Percentiles rank a stretch among this genome's conserved stretches.
Conservation (phyloP, 2,329 filamentous ascomycete species). For the Penicillium glabrum region DNA sequence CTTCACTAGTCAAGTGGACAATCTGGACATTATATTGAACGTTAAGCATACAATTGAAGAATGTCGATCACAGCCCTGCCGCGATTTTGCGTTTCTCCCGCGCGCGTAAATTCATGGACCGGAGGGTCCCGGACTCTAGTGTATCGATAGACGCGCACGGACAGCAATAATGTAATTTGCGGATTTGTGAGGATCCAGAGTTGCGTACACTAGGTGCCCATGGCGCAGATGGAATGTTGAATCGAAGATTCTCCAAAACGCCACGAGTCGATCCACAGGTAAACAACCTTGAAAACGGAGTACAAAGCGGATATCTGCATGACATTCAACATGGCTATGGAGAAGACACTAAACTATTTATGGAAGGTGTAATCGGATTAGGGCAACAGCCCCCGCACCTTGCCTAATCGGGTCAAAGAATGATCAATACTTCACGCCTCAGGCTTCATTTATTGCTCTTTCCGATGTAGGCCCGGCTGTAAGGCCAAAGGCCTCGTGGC, state of each 20-base stretch:
- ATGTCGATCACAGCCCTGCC: background rate
- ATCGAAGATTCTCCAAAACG: background rate
- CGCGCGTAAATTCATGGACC: background rate
- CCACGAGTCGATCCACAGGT: background rate
- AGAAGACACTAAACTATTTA: background rate
- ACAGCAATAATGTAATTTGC: background rate
- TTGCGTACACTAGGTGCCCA: background rate
- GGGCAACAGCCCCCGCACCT: background rate
- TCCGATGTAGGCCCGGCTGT: background rate
- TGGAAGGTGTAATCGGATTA: background rate
- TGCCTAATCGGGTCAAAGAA: background rate
- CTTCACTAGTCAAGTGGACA: background rate
- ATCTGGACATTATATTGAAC: background rate
- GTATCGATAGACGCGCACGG: constrained; percentile 16
- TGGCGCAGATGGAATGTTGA: background rate
- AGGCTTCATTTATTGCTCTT: background rate
- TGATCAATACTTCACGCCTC: background rate
- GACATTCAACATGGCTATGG: background rate
- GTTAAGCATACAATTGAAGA: background rate
- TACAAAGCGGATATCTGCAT: background rate
- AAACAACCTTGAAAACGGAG: background rate
- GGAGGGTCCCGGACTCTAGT: background rate
- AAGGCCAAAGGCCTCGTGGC: background rate
- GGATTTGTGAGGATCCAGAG: background rate
- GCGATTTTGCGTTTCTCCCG: background rate